phyloP scores from a whole-genome alignment of 352 stramenopile genomes.

The Phytophthora parvispora region DNA sequence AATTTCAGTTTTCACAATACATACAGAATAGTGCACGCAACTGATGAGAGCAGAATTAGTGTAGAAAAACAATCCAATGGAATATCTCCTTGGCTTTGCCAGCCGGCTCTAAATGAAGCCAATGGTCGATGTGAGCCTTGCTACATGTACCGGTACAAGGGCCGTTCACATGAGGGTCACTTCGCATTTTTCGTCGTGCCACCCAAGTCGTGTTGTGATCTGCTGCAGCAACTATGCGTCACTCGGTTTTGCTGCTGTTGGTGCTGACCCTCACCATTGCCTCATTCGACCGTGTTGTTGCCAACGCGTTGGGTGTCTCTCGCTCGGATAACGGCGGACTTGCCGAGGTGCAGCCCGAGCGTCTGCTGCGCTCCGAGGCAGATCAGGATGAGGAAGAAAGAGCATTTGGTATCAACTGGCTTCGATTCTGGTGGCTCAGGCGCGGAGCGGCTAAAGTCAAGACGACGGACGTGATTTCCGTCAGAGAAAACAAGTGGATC shows the following conservation, averaged over 20 bases:
- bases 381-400: background rate
- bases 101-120: background rate
- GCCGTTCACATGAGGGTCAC: background rate
- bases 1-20: too few relatives aligned
- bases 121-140: too few relatives aligned
- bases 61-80: too few relatives aligned
- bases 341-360: background rate
- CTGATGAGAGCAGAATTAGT: too few relatives aligned
- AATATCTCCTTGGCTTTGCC: too few relatives aligned
- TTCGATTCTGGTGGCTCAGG: background rate
- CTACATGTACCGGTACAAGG: too few relatives aligned
- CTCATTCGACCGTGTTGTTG: background rate
- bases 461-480: conserved; percentile 7
- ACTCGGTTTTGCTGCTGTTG: background rate
- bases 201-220: background rate
- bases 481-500: conserved; percentile 7
- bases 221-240: background rate
- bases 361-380: background rate
- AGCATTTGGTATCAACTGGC: background rate
- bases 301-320: background rate
- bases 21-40: too few relatives aligned
- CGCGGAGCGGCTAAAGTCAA: background rate
- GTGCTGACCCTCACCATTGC: conserved; percentile 20
- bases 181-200: background rate
- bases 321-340: background rate